Base-by-base conservation (phyloP, 306 rosid species). In the Vigna unguiculata region DNA sequence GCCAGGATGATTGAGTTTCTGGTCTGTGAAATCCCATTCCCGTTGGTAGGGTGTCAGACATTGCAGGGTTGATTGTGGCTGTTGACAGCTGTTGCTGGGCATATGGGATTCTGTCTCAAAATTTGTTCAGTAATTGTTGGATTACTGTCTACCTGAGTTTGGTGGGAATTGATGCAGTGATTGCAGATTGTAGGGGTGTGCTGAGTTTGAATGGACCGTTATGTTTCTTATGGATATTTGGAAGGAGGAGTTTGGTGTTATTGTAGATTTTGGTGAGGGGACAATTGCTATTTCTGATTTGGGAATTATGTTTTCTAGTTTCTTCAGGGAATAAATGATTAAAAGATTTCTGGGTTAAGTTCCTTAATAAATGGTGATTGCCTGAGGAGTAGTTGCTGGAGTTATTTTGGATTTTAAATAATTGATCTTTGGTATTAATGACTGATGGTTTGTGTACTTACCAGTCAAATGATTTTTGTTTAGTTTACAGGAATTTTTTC, bases 341-440 rank as follows among this genome's bases (percentile, higher is more conserved):
- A 58, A 58, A 58, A 2, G 0, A 28, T 25, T 25, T 58, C 20
- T 58, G 0, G 65, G 38, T 24, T 58, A 53, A 58, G 65, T 14
- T 58, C 17, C n/a, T 58, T 36, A 25, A 15, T 58, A 19, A 58
- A 58, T 25, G 40, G 2, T 14, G 65, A 25, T 53, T 25, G 14
- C 20, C 40, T 14, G 11, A 11, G 9, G 64, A 12, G 17, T 57
- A 24, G 38, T 57, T 57, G 9, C 9, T 14, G 11, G 17, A 5
- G n/a, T 2, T 17, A 52, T 70, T 51, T 17, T 55, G 34, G 61
- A 17, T 69, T 69, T 67, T 49, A 49, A n/a, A 28, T 46, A 10
- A 5, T 69, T 49, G 4, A 17, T 51, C 52, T 71, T 21, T 52
- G 17, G 9, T 52, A 16, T 38, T 38, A 38, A 38, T 71, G 38